These are phyloP conservation scores for Hypoxylon rubiginosum DNA, from an alignment of 2,329 filamentous ascomycete genomes.

Conservation along the genomic window DNA sequence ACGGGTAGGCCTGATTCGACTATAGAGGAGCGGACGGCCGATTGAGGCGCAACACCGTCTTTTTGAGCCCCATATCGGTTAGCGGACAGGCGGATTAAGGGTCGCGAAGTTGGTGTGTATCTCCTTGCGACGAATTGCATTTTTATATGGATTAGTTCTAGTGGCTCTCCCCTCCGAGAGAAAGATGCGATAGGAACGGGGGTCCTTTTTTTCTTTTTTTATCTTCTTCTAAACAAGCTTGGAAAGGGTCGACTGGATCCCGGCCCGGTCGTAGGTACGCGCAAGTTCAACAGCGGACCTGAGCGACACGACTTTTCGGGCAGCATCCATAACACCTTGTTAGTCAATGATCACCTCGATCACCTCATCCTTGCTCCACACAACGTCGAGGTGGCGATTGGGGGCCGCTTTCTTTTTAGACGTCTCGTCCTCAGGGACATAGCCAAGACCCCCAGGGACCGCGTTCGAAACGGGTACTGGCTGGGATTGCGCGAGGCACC, in stretches of 20 bases:
- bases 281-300: conserved; percentile 23
- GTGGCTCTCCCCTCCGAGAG: conserved; percentile 16
- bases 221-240: not conserved
- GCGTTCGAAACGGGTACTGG: conserved; percentile 23
- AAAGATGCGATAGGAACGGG: not conserved
- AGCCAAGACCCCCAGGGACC: conserved; percentile 35
- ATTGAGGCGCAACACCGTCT: conserved; percentile 40
- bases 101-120: conserved; percentile 16
- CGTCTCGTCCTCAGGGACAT: conserved; percentile 14
- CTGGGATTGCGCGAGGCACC: conserved; percentile 25
- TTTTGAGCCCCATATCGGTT: conserved; percentile 39
- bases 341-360: conserved; percentile 42
- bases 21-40: conserved; percentile 24
- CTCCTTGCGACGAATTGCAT: not conserved
- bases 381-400: conserved; percentile 38
- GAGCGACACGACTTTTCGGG: conserved; percentile 19
- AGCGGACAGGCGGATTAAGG: conserved; percentile 28
- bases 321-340: conserved; percentile 40
- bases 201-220: not conserved
- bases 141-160: conserved; percentile 8
- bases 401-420: conserved; percentile 23
- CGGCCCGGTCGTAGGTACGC: conserved; percentile 24
- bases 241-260: conserved; percentile 11
- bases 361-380: conserved; percentile 42
- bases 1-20: conserved; percentile 38